phyloP scores from a whole-genome alignment of 2,329 filamentous ascomycete species.

The Geosmithia morbida region DNA sequence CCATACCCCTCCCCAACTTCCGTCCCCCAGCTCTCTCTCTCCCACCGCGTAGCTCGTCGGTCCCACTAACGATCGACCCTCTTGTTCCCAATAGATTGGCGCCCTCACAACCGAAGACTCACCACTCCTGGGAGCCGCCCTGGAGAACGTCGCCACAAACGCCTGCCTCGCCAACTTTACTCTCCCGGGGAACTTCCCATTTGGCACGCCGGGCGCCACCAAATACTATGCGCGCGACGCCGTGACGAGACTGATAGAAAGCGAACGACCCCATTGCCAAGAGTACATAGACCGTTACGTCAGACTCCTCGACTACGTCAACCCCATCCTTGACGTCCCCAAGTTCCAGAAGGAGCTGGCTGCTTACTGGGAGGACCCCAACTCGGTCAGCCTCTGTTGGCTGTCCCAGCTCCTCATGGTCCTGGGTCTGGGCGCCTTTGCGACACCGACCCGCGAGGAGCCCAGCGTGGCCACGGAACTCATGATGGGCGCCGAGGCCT shows the following conservation, averaged over 20 bases:
- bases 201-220: slow-evolving; percentile 17
- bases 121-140: slow-evolving; percentile 11
- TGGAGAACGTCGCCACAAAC: slow-evolving; percentile 17
- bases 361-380: slow-evolving; percentile 16
- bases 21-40: background rate
- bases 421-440: slow-evolving; percentile 17
- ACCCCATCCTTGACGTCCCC: slow-evolving; percentile 16
- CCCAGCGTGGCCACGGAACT: slow-evolving; percentile 16
- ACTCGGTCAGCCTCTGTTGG: slow-evolving; percentile 14
- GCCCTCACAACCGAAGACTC: slow-evolving; percentile 8
- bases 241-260: slow-evolving; percentile 14
- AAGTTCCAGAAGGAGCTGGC: slow-evolving; percentile 14
- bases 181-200: slow-evolving; percentile 21
- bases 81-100: slow-evolving; percentile 10
- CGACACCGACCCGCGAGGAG: slow-evolving; percentile 12
- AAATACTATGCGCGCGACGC: slow-evolving; percentile 17
- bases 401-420: slow-evolving; percentile 19
- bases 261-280: slow-evolving; percentile 10
- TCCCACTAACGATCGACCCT: background rate
- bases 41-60: too few relatives aligned
- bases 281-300: slow-evolving; percentile 15
- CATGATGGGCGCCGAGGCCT: slow-evolving; percentile 21
- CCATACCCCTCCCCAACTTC: too few relatives aligned
- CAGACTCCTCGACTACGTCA: slow-evolving; percentile 16
- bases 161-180: slow-evolving; percentile 19